These are phyloP conservation scores for Flaveria ramosissima DNA, from an alignment of 129 eudicot genomes.

Conservation along the genomic window DNA sequence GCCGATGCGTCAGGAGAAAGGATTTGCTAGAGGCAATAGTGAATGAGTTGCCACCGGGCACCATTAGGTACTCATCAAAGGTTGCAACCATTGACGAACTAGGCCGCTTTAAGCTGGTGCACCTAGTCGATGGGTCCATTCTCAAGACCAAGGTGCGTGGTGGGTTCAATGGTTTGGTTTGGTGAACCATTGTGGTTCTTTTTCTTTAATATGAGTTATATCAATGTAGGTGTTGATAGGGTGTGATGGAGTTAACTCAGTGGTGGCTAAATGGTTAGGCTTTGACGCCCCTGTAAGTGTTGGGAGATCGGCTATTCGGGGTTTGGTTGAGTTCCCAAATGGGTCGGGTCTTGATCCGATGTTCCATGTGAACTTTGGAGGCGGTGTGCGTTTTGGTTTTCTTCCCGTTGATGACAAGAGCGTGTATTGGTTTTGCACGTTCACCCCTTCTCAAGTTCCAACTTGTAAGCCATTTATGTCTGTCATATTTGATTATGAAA, in stretches of 20 bases:
- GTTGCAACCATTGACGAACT: slow-evolving; percentile 64
- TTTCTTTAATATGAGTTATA: not conserved
- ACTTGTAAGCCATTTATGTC: slow-evolving; percentile 41
- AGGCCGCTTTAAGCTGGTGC: slow-evolving; percentile 58
- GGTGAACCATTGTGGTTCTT: not conserved
- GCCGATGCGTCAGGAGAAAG: slow-evolving; percentile 68
- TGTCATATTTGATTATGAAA: not conserved
- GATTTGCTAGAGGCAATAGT: slow-evolving; percentile 62
- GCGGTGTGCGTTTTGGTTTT: slow-evolving; percentile 68
- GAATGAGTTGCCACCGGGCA: slow-evolving; percentile 55
- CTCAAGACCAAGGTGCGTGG: slow-evolving; percentile 54
- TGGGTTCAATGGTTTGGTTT: not conserved
- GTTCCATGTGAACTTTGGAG: slow-evolving; percentile 46
- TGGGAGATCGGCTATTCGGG: slow-evolving; percentile 74
- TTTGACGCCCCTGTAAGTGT: slow-evolving; percentile 48
- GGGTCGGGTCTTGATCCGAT: slow-evolving; percentile 60
- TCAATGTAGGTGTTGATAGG: slow-evolving; percentile 77
- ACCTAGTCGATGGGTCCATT: slow-evolving; percentile 66
- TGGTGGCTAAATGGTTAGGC: slow-evolving; percentile 70
- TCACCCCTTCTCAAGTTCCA: slow-evolving; percentile 43
- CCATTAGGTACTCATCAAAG: slow-evolving; percentile 73
- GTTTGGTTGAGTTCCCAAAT: slow-evolving; percentile 61
- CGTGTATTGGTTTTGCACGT: slow-evolving; percentile 74
- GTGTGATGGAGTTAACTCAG: slow-evolving; percentile 80
- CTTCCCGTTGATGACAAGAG: slow-evolving; percentile 58